These are phyloP conservation scores for Aphanocladium album DNA, from an alignment of 2,329 filamentous ascomycete genomes.

Conservation along the genomic window DNA sequence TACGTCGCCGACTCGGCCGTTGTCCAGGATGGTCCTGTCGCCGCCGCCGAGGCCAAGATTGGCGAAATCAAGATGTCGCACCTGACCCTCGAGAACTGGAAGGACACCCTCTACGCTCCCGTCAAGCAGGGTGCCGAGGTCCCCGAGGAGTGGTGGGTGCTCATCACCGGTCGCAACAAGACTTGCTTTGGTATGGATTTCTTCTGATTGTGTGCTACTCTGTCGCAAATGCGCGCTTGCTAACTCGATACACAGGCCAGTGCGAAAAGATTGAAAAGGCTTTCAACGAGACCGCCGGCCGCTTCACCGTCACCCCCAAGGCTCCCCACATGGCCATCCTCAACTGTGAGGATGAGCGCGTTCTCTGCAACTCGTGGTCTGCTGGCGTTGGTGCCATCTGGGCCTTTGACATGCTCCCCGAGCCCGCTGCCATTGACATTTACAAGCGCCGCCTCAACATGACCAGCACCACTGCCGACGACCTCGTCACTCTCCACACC, in stretches of 20 bases:
- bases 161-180: constrained; percentile 70
- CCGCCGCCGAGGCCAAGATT: constrained; percentile 37
- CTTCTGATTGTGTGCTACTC: not conserved
- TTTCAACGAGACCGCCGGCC: constrained; percentile 59
- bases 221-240: not conserved
- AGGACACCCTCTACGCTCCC: constrained; percentile 58
- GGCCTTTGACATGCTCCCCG: constrained; percentile 62
- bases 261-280: constrained; percentile 61
- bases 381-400: constrained; percentile 60
- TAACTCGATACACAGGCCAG: constrained; percentile 44
- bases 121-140: constrained; percentile 54
- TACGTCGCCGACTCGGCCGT: constrained; percentile 42
- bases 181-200: constrained; percentile 60
- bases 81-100: constrained; percentile 67
- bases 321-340: constrained; percentile 64
- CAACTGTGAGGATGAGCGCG: constrained; percentile 69
- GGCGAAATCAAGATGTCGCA: constrained; percentile 39
- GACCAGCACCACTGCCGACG: constrained; percentile 60
- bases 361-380: constrained; percentile 72
- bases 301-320: constrained; percentile 56
- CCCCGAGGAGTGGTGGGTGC: constrained; percentile 72
- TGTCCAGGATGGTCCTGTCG: constrained; percentile 35
- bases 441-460: constrained; percentile 64
- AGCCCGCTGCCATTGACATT: constrained; percentile 58
- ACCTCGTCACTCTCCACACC: constrained; percentile 55